A percentile compares a stretch with the other conserved stretches of the same genome.
phyloP scores from a whole-genome alignment of 2,329 filamentous ascomycete genomes.

The Fusarium brachygibbosum region DNA sequence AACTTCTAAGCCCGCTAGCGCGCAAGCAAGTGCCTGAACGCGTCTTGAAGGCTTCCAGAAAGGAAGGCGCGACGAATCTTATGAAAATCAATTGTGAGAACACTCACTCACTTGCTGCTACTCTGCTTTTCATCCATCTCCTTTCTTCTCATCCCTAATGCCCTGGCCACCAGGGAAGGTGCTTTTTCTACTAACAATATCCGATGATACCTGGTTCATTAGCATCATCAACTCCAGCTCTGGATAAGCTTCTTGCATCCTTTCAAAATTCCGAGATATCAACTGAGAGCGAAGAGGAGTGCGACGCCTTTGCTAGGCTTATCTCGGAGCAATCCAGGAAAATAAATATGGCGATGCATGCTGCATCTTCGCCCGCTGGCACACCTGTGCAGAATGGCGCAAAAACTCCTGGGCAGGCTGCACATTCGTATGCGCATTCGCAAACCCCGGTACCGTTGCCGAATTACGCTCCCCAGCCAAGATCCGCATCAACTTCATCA shows the following conservation, averaged over 20 bases:
- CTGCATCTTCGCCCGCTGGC: slow-evolving; percentile 6
- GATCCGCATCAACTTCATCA: slow-evolving; percentile 19
- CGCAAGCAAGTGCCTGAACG: slow-evolving; percentile 27
- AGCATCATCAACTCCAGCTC: not conserved
- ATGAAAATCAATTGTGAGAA: slow-evolving; percentile 1
- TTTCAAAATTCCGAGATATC: slow-evolving; percentile 2
- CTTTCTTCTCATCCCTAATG: not conserved
- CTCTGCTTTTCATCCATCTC: not conserved
- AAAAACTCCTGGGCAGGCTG: slow-evolving; percentile 12
- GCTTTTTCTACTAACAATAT: not conserved
- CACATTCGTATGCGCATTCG: not conserved
- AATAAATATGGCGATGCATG: slow-evolving; percentile 25
- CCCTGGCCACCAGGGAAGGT: not conserved
- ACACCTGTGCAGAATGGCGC: slow-evolving; percentile 16
- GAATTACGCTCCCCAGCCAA: slow-evolving; percentile 21
- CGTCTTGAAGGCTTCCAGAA: slow-evolving; percentile 16
- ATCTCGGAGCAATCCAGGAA: slow-evolving; percentile 9
- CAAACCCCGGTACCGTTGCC: slow-evolving; percentile 31
- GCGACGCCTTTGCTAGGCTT: slow-evolving; percentile 10
- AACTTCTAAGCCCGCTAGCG: slow-evolving; percentile 9
- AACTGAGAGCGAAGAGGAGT: slow-evolving; percentile 6
- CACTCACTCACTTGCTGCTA: not conserved
- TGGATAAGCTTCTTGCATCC: slow-evolving; percentile 24
- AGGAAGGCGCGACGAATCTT: slow-evolving; percentile 6
- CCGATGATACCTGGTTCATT: slow-evolving; percentile 1